Conservation (phyloP, 371 early-diverging fungal genomes). For the Phascolomyces articulosus region DNA sequence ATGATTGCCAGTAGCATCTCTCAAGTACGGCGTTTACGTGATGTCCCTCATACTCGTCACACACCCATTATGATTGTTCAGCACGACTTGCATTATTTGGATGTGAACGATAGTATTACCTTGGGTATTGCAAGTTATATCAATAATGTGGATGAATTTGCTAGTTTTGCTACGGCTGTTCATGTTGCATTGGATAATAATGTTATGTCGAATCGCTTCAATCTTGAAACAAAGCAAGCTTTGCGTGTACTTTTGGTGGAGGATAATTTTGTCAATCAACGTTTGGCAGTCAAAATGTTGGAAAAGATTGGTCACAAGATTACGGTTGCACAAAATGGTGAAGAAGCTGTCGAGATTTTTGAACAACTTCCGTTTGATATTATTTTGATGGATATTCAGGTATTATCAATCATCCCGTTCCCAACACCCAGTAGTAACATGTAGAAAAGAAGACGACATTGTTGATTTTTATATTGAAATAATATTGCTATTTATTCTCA, state of each 20-base stretch:
- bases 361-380: conserved; percentile 62
- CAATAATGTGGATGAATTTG: conserved; percentile 57
- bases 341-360: conserved; percentile 73
- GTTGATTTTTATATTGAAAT: too few species aligned
- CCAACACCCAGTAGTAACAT: too few species aligned
- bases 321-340: conserved; percentile 74
- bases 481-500: too few species aligned
- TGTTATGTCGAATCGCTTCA: conserved; percentile 57
- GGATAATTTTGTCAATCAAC: conserved; percentile 85
- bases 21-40: conserved; percentile 24
- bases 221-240: conserved; percentile 51
- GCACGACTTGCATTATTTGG: conserved; percentile 37
- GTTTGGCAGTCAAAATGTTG: conserved; percentile 74
- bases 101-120: conserved; percentile 61
- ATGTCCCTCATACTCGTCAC: conserved; percentile 49
- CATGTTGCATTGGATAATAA: conserved; percentile 72
- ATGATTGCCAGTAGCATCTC: conserved; percentile 8
- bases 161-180: conserved; percentile 67
- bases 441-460: too few species aligned
- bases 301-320: conserved; percentile 78
- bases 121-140: conserved; percentile 63
- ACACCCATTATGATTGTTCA: conserved; percentile 60
- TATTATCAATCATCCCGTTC: not conserved
- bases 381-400: conserved; percentile 78
- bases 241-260: conserved; percentile 78